Conservation (phyloP, 495 filamentous ascomycete species). For the Neurospora discreta region DNA sequence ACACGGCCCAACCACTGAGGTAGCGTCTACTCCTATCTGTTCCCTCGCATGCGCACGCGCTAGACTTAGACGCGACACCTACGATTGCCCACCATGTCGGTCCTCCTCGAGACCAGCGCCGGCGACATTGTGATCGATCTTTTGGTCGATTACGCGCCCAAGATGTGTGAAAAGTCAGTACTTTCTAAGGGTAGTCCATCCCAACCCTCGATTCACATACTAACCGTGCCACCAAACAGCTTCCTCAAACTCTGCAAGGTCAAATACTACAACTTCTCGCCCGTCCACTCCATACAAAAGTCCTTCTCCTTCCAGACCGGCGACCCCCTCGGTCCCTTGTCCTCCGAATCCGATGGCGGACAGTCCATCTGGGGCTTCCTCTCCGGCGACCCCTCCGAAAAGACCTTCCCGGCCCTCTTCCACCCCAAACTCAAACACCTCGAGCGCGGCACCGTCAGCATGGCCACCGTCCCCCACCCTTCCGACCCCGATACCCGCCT, state of each 20-base stretch:
- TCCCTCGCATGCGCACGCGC: neutral
- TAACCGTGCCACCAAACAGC: conserved; percentile 48
- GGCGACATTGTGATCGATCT: conserved; percentile 93
- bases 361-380: conserved; percentile 83
- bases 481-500: conserved; percentile 70
- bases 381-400: conserved; percentile 52
- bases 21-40: neutral
- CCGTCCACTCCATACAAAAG: conserved; percentile 77
- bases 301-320: conserved; percentile 93
- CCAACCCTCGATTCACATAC: conserved; percentile 15
- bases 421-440: conserved; percentile 75
- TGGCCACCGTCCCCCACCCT: conserved; percentile 73
- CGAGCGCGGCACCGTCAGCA: conserved; percentile 82
- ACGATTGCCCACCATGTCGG: conserved; percentile 40
- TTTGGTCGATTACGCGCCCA: conserved; percentile 73
- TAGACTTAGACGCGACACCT: neutral
- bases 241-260: conserved; percentile 96
- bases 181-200: neutral
- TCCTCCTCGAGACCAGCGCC: conserved; percentile 79
- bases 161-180: conserved; percentile 82
- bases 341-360: conserved; percentile 76
- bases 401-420: conserved; percentile 73
- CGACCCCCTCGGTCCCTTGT: conserved; percentile 78
- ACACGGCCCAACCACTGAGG: neutral
- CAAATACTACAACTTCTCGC: conserved; percentile 97